A percentile compares a stretch with the other conserved stretches of the same genome.
These are phyloP conservation scores for Tetrapisispora pingtungensis DNA, from an alignment of 805 yeast species.

Conservation along the genomic window DNA sequence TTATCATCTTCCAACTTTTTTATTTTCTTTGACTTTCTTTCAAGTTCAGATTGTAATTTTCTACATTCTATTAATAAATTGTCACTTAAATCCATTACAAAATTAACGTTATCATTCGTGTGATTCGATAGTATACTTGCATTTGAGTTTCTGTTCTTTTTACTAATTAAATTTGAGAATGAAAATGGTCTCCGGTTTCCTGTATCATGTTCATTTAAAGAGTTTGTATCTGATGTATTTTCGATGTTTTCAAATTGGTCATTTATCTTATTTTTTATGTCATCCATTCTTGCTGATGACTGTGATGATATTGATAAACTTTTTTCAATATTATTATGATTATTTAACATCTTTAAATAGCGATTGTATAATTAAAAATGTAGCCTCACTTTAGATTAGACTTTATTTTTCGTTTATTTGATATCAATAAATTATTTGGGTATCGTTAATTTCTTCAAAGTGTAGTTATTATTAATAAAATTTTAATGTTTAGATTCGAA, in stretches of 20 bases:
- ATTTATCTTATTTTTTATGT: background rate
- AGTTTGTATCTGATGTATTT: background rate
- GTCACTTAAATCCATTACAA: slow-evolving; percentile 66
- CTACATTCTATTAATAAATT: slow-evolving; percentile 62
- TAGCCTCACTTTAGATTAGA: too few relatives aligned
- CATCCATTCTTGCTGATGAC: background rate
- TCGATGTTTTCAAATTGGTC: background rate
- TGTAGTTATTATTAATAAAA: too few relatives aligned
- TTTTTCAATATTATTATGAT: background rate
- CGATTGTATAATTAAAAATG: too few relatives aligned
- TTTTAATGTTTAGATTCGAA: too few relatives aligned
- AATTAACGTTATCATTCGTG: slow-evolving; percentile 48
- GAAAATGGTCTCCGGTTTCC: slow-evolving; percentile 4
- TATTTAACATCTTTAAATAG: background rate
- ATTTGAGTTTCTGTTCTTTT: slow-evolving; percentile 9
- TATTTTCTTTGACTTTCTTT: slow-evolving; percentile 35
- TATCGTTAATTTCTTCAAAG: too few relatives aligned
- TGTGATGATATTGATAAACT: background rate
- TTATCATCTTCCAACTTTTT: slow-evolving; percentile 36
- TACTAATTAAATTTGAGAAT: slow-evolving; percentile 8
- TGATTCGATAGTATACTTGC: slow-evolving; percentile 12
- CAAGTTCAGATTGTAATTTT: slow-evolving; percentile 55
- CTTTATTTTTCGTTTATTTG: too few relatives aligned
- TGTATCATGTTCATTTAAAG: background rate
- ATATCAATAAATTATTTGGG: too few relatives aligned